Evolutionary conservation across 2,329 filamentous ascomycete species (phyloP), one percentile per base, ranked within the genome.

Genomic region (Aspergillus ustus): DNA sequence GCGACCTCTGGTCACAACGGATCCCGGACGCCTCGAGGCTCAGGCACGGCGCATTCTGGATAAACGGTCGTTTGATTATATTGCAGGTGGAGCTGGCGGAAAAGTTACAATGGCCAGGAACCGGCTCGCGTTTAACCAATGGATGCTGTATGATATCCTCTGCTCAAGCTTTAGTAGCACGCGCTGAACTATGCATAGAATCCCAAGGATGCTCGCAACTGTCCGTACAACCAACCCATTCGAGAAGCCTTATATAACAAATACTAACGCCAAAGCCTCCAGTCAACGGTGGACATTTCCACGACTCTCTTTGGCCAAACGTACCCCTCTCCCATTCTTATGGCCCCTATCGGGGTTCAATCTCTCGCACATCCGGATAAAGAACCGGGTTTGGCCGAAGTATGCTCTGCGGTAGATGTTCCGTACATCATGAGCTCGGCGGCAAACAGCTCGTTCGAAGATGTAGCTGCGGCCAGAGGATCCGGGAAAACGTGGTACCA

Each of bases 281-380:
- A 34, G 31, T 34, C 31, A 34, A 13, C 13, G 3, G 31, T 34
- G 7, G 78, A 86, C 60, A 72, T 87, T n/a, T 76, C 75, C 6
- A 77, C 85, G 3, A 77, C 82, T 46, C 70, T 89, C 0, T 87
- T 89, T 44, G 82, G 81, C 1, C 73, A 76, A 37, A 73, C 74
- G 51, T 80, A 84, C 52, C 73, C 78, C 3, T 80, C 76, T 15
- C 88, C 87, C 0, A 66, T 90, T 1, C 71, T 91, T 2, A 84
- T 89, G 70, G 89, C 89, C 0, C 90, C 90, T 0, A 81, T 92
- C 1, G 90, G 90, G 0, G 88, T 91, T 0, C 89, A 92, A 68
- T 79, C 80, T 2, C 86, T 91, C 34, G 87, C 90, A 70, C 89
- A 93, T 67, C 72, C 78, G 0, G 86, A 91, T 66, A 85, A 82